phyloP scores from a whole-genome alignment of 176 grass and related monocot species.

The Calamus simplicifolius region DNA sequence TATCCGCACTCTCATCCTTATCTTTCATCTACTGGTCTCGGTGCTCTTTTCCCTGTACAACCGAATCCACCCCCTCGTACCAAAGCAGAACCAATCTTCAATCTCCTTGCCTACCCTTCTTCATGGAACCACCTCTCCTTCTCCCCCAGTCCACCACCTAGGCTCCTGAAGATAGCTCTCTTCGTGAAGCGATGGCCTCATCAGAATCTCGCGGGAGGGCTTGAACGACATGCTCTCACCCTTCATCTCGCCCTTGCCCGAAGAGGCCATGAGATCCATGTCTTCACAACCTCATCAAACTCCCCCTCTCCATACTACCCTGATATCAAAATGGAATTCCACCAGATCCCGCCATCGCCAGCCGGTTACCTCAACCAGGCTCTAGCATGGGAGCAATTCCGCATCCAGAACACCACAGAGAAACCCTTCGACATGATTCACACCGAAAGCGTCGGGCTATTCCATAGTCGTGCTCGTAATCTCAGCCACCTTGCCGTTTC shows the following conservation, averaged over 20 bases:
- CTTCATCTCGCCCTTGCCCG: slow-evolving; percentile 35
- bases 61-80: background rate
- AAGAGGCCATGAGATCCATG: slow-evolving; percentile 39
- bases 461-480: slow-evolving; percentile 30
- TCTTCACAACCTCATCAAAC: slow-evolving; percentile 32
- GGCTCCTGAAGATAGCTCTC: slow-evolving; percentile 32
- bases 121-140: slow-evolving; percentile 42
- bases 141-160: slow-evolving; percentile 14
- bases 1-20: slow-evolving; percentile 17
- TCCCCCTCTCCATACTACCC: slow-evolving; percentile 4
- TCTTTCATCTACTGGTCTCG: slow-evolving; percentile 9
- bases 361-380: slow-evolving; percentile 47
- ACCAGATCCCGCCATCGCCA: slow-evolving; percentile 23
- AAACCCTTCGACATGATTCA: slow-evolving; percentile 38
- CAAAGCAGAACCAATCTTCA: slow-evolving; percentile 3
- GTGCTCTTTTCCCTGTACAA: slow-evolving; percentile 1
- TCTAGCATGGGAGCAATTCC: slow-evolving; percentile 45
- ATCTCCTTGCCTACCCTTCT: slow-evolving; percentile 38
- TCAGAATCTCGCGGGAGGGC: slow-evolving; percentile 25
- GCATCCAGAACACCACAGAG: slow-evolving; percentile 16
- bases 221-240: slow-evolving; percentile 42
- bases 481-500: slow-evolving; percentile 37
- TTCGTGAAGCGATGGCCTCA: slow-evolving; percentile 47
- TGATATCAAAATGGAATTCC: slow-evolving; percentile 5
- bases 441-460: slow-evolving; percentile 38